These are phyloP conservation scores for Lasiosphaeria miniovina DNA, from an alignment of 495 filamentous ascomycete species.

Conservation along the genomic window DNA sequence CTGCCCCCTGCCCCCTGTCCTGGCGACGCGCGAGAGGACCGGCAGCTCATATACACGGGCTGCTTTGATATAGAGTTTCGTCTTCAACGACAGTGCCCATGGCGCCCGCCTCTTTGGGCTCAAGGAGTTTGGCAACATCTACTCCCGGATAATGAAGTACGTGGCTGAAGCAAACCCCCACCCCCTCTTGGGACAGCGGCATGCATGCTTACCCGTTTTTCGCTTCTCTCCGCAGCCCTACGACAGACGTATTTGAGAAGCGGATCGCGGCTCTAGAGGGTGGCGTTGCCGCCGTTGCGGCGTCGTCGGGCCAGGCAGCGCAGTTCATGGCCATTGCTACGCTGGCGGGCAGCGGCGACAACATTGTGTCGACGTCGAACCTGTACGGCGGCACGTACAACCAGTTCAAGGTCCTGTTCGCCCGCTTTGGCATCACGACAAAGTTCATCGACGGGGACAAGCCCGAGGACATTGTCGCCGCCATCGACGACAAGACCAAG, in stretches of 20 bases:
- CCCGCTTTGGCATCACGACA: constrained; percentile 80
- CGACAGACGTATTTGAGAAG: constrained; percentile 97
- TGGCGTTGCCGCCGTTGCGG: constrained; percentile 84
- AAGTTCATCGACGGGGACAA: constrained; percentile 88
- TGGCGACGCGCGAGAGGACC: not conserved
- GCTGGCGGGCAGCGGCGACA: constrained; percentile 82
- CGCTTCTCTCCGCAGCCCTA: constrained; percentile 57
- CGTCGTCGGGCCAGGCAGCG: constrained; percentile 87
- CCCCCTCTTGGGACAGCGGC: not conserved
- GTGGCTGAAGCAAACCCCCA: constrained; percentile 15
- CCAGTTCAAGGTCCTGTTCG: constrained; percentile 91
- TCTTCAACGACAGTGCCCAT: constrained; percentile 96
- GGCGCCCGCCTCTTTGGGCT: constrained; percentile 94
- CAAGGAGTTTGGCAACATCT: constrained; percentile 98
- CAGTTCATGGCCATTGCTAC: constrained; percentile 92
- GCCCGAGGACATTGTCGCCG: constrained; percentile 74
- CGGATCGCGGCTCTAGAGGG: constrained; percentile 94
- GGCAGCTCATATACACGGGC: constrained; percentile 8
- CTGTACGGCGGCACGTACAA: constrained; percentile 98
- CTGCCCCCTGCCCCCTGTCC: too few species aligned
- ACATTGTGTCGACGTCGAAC: constrained; percentile 90
- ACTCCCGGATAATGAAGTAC: constrained; percentile 93
- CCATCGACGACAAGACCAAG: constrained; percentile 95
- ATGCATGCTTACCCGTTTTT: constrained; percentile 1
- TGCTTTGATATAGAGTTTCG: constrained; percentile 60